Evolutionary conservation across 495 filamentous ascomycete species (phyloP).

Genomic region (Annulohypoxylon nitens): DNA sequence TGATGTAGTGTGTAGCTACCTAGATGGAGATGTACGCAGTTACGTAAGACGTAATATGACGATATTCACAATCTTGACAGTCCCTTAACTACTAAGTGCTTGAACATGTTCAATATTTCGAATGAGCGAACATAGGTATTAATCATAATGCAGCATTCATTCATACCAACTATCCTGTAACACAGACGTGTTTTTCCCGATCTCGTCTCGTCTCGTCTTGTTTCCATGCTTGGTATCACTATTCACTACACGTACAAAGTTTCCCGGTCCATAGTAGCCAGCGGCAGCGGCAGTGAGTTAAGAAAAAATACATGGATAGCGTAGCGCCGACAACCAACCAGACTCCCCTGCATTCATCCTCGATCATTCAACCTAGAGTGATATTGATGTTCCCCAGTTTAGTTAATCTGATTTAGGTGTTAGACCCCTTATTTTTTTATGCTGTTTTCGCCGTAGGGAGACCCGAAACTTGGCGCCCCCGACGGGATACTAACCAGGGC

Average conservation of each 20-base stretch:
- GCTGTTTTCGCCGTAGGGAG: not conserved
- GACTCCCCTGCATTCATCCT: not conserved
- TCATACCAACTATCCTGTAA: slow-evolving; percentile 37
- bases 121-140: not conserved
- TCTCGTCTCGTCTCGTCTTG: not conserved
- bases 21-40: not conserved
- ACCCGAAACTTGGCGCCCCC: not conserved
- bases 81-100: not conserved
- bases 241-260: slow-evolving; percentile 16
- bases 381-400: not conserved
- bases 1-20: not conserved
- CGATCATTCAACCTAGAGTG: not conserved
- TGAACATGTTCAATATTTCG: not conserved
- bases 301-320: slow-evolving; percentile 5
- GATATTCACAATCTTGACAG: not conserved
- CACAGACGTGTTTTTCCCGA: not conserved
- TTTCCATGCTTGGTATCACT: slow-evolving; percentile 27
- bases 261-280: slow-evolving; percentile 1
- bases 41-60: not conserved
- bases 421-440: not conserved
- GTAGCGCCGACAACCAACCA: not conserved
- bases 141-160: slow-evolving; percentile 21
- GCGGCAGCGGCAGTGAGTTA: not conserved
- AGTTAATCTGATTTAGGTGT: not conserved
- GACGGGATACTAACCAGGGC: not conserved